Conservation (phyloP, 192 early-diverging fungal species). For the Thoreauomyces humboldtii region DNA sequence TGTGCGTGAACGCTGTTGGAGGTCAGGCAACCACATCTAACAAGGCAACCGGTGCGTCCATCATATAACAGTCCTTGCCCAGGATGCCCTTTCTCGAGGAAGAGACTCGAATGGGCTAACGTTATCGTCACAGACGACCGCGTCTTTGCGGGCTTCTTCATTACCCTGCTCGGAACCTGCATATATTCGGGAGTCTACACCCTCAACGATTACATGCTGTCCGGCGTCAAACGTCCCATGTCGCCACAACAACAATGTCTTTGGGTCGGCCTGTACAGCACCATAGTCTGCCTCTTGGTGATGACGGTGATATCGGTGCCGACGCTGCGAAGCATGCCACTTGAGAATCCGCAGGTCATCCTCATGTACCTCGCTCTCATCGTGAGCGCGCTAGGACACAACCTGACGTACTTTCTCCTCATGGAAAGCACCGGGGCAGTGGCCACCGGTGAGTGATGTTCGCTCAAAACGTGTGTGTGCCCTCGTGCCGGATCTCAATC, state of each 20-base stretch:
- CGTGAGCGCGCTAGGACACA: constrained; percentile 38
- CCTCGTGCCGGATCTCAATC: no score
- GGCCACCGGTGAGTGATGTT: constrained; percentile 37
- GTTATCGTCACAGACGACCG: constrained; percentile 11
- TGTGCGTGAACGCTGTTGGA: constrained; percentile 33
- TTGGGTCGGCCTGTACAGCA: constrained; percentile 43
- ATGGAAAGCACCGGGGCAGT: constrained; percentile 46
- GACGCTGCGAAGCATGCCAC: constrained; percentile 33
- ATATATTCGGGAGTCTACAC: constrained; percentile 46
- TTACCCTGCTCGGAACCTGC: constrained; percentile 41
- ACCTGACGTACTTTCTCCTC: constrained; percentile 45
- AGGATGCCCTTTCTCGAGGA: no score
- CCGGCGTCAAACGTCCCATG: not conserved
- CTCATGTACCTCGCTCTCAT: constrained; percentile 32
- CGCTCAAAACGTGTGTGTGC: no score
- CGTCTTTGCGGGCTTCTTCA: constrained; percentile 33
- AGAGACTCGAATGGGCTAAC: no score
- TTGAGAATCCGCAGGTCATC: constrained; percentile 32
- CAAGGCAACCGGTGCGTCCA: no score
- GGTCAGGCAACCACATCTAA: constrained; percentile 11
- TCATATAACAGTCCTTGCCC: no score
- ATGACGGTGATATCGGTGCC: constrained; percentile 38
- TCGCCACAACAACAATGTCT: constrained; percentile 39
- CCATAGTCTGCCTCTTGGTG: constrained; percentile 23
- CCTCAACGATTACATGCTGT: constrained; percentile 40